Conservation (phyloP, 805 yeast genomes). For the Candida hungchunana region DNA sequence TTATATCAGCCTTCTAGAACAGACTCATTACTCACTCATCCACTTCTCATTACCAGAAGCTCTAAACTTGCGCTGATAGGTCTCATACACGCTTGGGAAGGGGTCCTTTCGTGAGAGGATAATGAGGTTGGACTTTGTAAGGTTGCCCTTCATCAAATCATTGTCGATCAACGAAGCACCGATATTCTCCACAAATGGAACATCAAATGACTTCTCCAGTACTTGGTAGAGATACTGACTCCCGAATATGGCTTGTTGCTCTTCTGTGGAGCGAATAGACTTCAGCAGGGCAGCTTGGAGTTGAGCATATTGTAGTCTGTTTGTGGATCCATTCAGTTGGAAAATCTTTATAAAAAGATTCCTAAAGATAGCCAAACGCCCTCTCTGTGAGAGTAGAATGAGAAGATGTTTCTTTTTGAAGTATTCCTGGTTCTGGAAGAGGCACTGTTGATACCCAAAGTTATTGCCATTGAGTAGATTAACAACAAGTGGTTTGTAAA, state of each 20-base stretch:
- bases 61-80: conserved; percentile 15
- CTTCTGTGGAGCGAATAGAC: conserved; percentile 21
- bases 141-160: conserved; percentile 49
- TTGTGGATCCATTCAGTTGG: conserved; percentile 4
- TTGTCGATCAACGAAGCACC: conserved; percentile 49
- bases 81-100: conserved; percentile 32
- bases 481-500: conserved; percentile 36
- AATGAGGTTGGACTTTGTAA: conserved; percentile 37
- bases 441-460: conserved; percentile 29
- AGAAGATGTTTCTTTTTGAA: conserved; percentile 36
- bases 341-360: conserved; percentile 32
- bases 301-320: conserved; percentile 7
- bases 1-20: no score
- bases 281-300: conserved; percentile 25
- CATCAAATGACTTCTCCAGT: conserved; percentile 29
- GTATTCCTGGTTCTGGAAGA: conserved; percentile 34
- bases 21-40: conserved; percentile 13
- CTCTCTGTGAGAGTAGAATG: conserved; percentile 42
- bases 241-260: conserved; percentile 13
- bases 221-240: conserved; percentile 26
- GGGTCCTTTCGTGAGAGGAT: conserved; percentile 40
- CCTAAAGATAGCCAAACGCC: conserved; percentile 41
- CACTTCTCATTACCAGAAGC: conserved; percentile 9
- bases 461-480: conserved; percentile 41
- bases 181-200: conserved; percentile 42